phyloP scores from a whole-genome alignment of 768 basidiomycete species.

The Rhizopogon sp. region DNA sequence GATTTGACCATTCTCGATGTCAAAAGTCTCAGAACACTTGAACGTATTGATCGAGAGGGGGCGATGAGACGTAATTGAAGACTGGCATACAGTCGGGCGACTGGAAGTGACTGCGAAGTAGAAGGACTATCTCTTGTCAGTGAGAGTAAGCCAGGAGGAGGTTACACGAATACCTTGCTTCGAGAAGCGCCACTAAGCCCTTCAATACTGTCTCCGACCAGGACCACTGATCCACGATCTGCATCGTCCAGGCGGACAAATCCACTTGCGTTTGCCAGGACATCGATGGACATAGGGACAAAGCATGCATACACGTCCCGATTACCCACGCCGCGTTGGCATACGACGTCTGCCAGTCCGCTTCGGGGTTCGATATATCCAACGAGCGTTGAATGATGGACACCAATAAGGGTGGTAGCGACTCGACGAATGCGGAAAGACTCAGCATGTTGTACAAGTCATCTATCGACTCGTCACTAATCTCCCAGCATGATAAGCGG shows the following conservation, averaged over 20 bases:
- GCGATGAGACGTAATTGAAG: conserved; percentile 61
- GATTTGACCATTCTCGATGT: conserved; percentile 32
- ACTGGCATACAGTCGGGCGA: conserved; percentile 46
- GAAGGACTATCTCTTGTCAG: conserved; percentile 9
- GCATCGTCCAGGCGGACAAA: conserved; percentile 41
- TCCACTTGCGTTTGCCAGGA: conserved; percentile 33
- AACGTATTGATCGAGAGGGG: conserved; percentile 62
- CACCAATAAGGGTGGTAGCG: conserved; percentile 36
- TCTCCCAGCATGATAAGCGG: conserved; percentile 38
- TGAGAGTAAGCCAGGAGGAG: neutral
- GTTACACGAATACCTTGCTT: conserved; percentile 35
- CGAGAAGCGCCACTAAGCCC: conserved; percentile 45
- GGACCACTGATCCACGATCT: no score
- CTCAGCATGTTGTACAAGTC: conserved; percentile 53
- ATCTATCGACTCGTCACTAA: conserved; percentile 35
- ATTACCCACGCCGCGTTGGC: conserved; percentile 51
- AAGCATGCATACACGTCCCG: conserved; percentile 51
- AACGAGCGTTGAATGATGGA: conserved; percentile 41
- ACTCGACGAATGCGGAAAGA: conserved; percentile 48
- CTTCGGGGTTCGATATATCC: conserved; percentile 19
- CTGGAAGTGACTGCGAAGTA: conserved; percentile 21
- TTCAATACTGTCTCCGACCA: no score
- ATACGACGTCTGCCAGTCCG: conserved; percentile 20
- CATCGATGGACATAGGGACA: conserved; percentile 35
- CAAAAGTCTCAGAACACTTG: conserved; percentile 47